Evolutionary conservation across 345 rosid species (phyloP).

Genomic region (Passiflora organensis): DNA sequence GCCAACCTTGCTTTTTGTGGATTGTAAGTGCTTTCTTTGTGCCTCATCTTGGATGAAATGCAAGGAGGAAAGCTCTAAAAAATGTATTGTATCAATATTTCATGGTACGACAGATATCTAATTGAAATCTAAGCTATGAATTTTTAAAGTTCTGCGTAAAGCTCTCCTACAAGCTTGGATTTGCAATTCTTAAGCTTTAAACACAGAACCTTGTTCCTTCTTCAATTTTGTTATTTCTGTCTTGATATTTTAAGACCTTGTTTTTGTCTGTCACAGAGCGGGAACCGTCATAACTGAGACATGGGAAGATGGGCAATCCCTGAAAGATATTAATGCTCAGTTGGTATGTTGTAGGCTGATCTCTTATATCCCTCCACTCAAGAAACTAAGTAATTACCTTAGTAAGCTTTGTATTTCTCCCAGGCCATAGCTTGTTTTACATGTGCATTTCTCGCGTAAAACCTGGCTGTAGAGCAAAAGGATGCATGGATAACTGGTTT

Average conservation of each 20-base stretch:
- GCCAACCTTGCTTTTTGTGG: neutral
- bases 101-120: neutral
- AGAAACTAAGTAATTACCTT: constrained; percentile 2
- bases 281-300: constrained; percentile 97
- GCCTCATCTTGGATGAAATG: neutral
- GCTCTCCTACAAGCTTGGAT: neutral
- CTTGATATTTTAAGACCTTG: neutral
- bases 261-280: constrained; percentile 54
- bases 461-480: too few relatives aligned
- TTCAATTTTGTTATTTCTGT: neutral
- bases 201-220: neutral
- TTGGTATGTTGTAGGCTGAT: constrained; percentile 50
- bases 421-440: neutral
- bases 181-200: neutral
- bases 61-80: neutral
- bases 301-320: constrained; percentile 97
- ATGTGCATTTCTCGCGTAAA: too few relatives aligned
- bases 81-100: too few relatives aligned
- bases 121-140: neutral
- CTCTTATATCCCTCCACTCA: constrained; percentile 1
- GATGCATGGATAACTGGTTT: too few relatives aligned
- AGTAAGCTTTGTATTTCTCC: constrained; percentile 1
- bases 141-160: neutral
- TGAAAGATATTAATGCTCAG: constrained; percentile 90
- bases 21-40: neutral